Conservation (phyloP, 83 land plant species). For the Thuja plicata region DNA sequence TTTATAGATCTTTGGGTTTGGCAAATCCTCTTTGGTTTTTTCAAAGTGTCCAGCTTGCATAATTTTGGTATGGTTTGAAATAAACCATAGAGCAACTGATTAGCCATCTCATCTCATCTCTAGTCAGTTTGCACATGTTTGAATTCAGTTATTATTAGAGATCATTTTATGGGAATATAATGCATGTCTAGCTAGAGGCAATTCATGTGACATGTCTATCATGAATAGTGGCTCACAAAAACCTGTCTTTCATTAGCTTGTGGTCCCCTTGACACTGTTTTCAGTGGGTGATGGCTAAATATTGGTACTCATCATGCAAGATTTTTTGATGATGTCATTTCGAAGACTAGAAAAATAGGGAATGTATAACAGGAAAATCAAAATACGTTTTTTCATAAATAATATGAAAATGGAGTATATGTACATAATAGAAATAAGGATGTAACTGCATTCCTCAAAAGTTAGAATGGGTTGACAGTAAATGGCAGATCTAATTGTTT, state of each 20-base stretch:
- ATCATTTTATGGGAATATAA: neutral
- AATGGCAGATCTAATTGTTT: neutral
- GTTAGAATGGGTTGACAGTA: too few relatives aligned
- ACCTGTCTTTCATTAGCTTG: neutral
- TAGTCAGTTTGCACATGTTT: neutral
- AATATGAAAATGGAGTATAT: too few relatives aligned
- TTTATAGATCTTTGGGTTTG: too few relatives aligned
- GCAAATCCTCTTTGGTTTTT: neutral
- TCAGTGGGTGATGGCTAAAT: neutral
- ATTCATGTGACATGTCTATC: neutral
- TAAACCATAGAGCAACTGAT: neutral
- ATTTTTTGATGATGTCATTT: neutral
- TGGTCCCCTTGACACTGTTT: neutral
- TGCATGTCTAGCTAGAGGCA: neutral
- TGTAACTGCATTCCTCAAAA: too few relatives aligned
- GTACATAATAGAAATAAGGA: too few relatives aligned
- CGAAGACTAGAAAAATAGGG: too few relatives aligned
- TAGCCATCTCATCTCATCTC: neutral
- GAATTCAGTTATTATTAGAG: neutral
- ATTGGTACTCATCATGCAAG: neutral
- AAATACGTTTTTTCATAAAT: too few relatives aligned
- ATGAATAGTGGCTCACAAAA: neutral
- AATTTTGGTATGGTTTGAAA: neutral
- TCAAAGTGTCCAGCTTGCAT: neutral
- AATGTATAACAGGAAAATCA: neutral